Evolutionary conservation across 192 early-diverging fungal species (phyloP).

Genomic region (Paraglomus brasilianum): DNA sequence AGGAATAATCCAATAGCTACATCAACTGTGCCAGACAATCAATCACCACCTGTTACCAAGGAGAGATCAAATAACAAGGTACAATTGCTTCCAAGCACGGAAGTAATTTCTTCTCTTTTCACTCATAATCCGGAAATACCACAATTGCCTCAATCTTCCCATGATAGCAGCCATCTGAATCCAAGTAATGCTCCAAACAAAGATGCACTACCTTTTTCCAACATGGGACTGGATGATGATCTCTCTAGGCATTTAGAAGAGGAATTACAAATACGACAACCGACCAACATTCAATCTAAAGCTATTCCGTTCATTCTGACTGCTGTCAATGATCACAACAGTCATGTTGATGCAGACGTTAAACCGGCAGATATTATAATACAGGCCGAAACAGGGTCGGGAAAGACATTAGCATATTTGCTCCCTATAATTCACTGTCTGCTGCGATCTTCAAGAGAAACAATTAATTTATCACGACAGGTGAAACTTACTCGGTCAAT

Average conservation of each 20-base stretch:
- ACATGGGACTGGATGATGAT: conserved; percentile 74
- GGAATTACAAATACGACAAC: conserved; percentile 74
- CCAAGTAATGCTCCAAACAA: conserved; percentile 53
- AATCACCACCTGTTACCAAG: not conserved
- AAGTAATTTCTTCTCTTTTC: conserved; percentile 14
- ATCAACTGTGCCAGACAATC: not conserved
- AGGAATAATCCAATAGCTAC: conserved; percentile 20
- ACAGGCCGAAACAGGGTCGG: conserved; percentile 95
- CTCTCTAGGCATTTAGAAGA: conserved; percentile 63
- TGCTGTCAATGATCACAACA: conserved; percentile 44
- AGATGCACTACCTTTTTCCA: conserved; percentile 61
- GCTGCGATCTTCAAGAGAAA: conserved; percentile 59
- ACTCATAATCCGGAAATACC: conserved; percentile 25
- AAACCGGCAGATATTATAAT: conserved; percentile 79
- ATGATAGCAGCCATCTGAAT: conserved; percentile 35
- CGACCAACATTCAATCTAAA: conserved; percentile 88
- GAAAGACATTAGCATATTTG: conserved; percentile 94
- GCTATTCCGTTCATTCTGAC: conserved; percentile 75
- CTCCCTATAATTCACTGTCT: conserved; percentile 90
- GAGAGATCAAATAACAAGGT: not conserved
- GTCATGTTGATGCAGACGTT: conserved; percentile 38
- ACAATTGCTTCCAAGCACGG: not conserved
- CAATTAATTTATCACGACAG: conserved; percentile 27
- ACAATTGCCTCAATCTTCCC: not conserved
- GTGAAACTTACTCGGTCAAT: conserved; percentile 60